These are phyloP conservation scores for Colletotrichum cereale DNA, from an alignment of 2,329 filamentous ascomycete genomes.

Conservation along the genomic window DNA sequence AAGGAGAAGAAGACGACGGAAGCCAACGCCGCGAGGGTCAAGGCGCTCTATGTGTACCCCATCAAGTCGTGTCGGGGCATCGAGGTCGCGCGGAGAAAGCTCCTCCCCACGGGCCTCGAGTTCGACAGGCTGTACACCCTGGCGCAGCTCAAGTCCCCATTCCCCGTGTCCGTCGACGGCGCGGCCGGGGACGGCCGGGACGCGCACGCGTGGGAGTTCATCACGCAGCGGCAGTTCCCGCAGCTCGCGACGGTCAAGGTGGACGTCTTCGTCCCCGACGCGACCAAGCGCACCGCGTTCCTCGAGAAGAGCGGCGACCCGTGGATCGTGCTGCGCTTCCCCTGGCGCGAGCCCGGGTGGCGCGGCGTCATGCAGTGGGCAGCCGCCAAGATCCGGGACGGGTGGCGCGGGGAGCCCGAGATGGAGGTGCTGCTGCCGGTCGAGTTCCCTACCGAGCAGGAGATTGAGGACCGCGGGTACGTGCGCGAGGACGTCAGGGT, in stretches of 20 bases:
- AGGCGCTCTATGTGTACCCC: conserved; percentile 84
- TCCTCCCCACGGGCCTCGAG: conserved; percentile 78
- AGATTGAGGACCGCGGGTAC: conserved; percentile 72
- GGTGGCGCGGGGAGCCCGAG: conserved; percentile 65
- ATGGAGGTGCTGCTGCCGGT: conserved; percentile 77
- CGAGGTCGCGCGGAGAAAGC: conserved; percentile 74
- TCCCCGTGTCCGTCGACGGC: conserved; percentile 55
- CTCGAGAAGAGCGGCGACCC: conserved; percentile 61
- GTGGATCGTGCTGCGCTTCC: conserved; percentile 77
- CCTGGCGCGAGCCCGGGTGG: conserved; percentile 65
- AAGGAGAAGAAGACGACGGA: conserved; percentile 7
- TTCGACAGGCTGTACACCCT: conserved; percentile 89
- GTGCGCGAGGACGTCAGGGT: conserved; percentile 71
- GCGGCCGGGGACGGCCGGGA: conserved; percentile 53
- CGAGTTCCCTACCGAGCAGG: conserved; percentile 67
- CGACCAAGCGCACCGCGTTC: conserved; percentile 62
- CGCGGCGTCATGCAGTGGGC: conserved; percentile 59
- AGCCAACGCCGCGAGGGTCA: conserved; percentile 46
- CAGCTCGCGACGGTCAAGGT: conserved; percentile 77
- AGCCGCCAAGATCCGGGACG: conserved; percentile 64
- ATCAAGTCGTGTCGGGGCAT: conserved; percentile 86
- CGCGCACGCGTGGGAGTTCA: conserved; percentile 73
- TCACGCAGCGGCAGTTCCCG: conserved; percentile 78
- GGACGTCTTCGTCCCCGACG: conserved; percentile 78
- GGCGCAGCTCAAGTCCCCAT: conserved; percentile 72